Conservation (phyloP, 169 alveolate genomes). For the Cryptosporidium baileyi region DNA sequence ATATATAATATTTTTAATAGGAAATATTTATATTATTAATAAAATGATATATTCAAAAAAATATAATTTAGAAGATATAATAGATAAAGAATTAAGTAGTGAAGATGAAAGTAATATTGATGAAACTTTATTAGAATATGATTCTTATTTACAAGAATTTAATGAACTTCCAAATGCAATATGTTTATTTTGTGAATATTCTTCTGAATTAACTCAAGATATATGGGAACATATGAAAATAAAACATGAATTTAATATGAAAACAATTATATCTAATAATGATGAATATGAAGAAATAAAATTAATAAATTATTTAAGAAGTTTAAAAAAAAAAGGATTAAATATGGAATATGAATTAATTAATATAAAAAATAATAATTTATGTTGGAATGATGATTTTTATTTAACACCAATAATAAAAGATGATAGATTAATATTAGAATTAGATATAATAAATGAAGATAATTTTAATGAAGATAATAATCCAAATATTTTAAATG, state of each 20-base stretch:
- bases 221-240: slow-evolving; percentile 55
- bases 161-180: slow-evolving; percentile 14
- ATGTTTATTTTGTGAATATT: slow-evolving; percentile 15
- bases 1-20: too few relatives aligned
- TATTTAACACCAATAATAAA: background rate
- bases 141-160: slow-evolving; percentile 29
- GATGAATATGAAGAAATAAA: slow-evolving; percentile 8
- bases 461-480: background rate
- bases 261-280: background rate
- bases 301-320: slow-evolving; percentile 46
- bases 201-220: slow-evolving; percentile 4
- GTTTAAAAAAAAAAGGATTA: slow-evolving; percentile 1
- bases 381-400: slow-evolving; percentile 24
- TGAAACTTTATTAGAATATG: background rate
- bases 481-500: background rate
- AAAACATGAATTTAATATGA: slow-evolving; percentile 3
- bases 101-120: background rate
- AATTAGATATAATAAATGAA: slow-evolving; percentile 15
- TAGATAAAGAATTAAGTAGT: background rate
- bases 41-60: too few relatives aligned
- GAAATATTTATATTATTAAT: too few relatives aligned
- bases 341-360: slow-evolving; percentile 2
- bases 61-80: too few relatives aligned
- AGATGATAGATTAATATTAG: slow-evolving; percentile 55
- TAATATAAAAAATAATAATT: background rate